Evolutionary conservation across 2,329 filamentous ascomycete genomes (phyloP).

Genomic region (Teratosphaeria destructans): DNA sequence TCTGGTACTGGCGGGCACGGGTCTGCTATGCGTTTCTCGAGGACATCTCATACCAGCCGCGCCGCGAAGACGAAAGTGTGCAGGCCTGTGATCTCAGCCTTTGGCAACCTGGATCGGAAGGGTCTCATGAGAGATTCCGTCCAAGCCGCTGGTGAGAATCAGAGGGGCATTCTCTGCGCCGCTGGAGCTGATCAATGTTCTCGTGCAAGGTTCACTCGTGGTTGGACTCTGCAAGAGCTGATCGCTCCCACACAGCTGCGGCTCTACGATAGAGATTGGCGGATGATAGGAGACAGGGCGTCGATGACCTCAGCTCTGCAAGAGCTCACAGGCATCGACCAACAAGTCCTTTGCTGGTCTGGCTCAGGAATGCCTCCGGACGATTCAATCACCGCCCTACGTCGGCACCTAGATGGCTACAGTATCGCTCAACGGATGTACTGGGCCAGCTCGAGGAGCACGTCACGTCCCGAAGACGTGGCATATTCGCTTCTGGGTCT

Average conservation of each 20-base stretch:
- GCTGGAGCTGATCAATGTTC: too few relatives aligned
- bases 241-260: slow-evolving; percentile 5
- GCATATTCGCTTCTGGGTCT: slow-evolving; percentile 13
- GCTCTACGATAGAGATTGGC: background rate
- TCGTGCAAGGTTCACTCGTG: background rate
- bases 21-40: background rate
- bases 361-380: background rate
- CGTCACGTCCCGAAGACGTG: slow-evolving; percentile 11
- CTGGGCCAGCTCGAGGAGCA: slow-evolving; percentile 8
- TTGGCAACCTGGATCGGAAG: too few relatives aligned
- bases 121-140: too few relatives aligned
- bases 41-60: background rate
- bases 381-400: too few relatives aligned
- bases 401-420: background rate
- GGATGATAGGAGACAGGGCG: background rate
- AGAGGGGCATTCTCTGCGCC: too few relatives aligned
- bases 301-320: background rate
- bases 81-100: background rate
- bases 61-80: background rate
- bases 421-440: slow-evolving; percentile 9
- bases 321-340: background rate
- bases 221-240: slow-evolving; percentile 16
- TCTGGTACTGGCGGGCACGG: background rate
- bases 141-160: background rate
- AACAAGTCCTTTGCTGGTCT: background rate